Base-by-base conservation (phyloP, 257 asterid species). In the Ilex aquifolium region DNA sequence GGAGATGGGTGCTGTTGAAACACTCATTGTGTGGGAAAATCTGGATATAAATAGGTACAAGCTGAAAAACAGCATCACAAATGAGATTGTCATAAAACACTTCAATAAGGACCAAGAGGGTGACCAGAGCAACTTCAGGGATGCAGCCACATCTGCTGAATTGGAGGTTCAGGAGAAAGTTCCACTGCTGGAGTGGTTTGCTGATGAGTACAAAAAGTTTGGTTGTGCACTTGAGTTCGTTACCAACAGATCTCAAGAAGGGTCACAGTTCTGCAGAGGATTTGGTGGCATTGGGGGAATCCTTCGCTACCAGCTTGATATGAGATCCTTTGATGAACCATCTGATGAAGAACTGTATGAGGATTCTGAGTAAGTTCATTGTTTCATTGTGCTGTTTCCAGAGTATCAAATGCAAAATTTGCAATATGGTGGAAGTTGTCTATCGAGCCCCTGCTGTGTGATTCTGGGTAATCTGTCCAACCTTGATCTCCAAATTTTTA, bases 1-100 rank as follows among this genome's bases (percentile, higher is more conserved):
- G 64, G 88, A 82, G 61, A 79, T 82, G 88, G 88, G 88, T 46
- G 88, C 88, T 48, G 85, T 82, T 56, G 88, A 82, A 65, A 82
- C 85, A 13, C 50, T 82, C 76, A 74, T 82, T 17, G 88, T 82
- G 17, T 82, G 85, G 88, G 88, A 82, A 57, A 79, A 79, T 67
- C 70, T 82, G 75, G 85, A 79, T 60, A 77, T 79, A 49, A 74
- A 65, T 55, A 79, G 88, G 10, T 79, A 51, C 44, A 42, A 53
- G n/a, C 74, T 82, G 15, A 82, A 82, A 61, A 79, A 82, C 48
- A 74, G 82, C 7, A 72, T 73, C 12, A 79, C 80, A 15, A 59
- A 46, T 68, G 88, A 82, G 75, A 64, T 72, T 42, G 62, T 77
- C 51, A 73, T 80, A 52, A 79, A 77, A 57, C 65, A 67, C 79